Base-by-base conservation (phyloP, 345 rosid genomes). In the Murraya paniculata region DNA sequence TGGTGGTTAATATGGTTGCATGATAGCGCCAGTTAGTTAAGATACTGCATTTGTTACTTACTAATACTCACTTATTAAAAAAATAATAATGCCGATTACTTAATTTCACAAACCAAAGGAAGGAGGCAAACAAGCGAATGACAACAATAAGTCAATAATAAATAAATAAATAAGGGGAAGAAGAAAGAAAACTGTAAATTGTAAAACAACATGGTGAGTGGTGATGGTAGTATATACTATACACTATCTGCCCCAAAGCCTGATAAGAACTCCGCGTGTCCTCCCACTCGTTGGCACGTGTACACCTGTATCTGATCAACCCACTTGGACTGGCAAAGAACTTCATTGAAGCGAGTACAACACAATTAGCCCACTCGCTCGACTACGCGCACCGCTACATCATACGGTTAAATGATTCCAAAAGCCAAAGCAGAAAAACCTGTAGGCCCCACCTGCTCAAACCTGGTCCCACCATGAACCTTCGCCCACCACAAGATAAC, bases 401-500 rank as follows among this genome's bases (percentile, higher is more conserved):
- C 19, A 3, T 4, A 62, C 70, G 24, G 10, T 82, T 2, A 53
- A 71, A 71, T 62, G 72, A 78, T 68, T 70, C 76, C 59, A 75
- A 78, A 77, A 72, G 82, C 77, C 81, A 41, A 72, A 73, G 71
- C 50, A n/a, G 78, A 21, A 50, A 28, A 3, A 7, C 16, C 18
- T 45, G 77, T 65, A 80, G 89, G 78, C 59, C 77, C 70, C 21
- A 19, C 35, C 1, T 27, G 2, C 9, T 21, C 3, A 41, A 24
- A 36, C 68, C 9, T 9, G 76, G 86, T 7, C 80, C 87, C 85
- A 74, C 73, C 81, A 7, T 58, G 77, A 85, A 81, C 65, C 83
- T 76, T 72, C 84, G 71, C 72, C 82, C 85, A 70, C 95, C 95
- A 90, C 94, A 83, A 84, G 91, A 80, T 92, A 75, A 85, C 68